A percentile compares a stretch with the other conserved stretches of the same genome.
phyloP scores from a whole-genome alignment of 768 basidiomycete species.

The Tylopilus cervinicoccineus region DNA sequence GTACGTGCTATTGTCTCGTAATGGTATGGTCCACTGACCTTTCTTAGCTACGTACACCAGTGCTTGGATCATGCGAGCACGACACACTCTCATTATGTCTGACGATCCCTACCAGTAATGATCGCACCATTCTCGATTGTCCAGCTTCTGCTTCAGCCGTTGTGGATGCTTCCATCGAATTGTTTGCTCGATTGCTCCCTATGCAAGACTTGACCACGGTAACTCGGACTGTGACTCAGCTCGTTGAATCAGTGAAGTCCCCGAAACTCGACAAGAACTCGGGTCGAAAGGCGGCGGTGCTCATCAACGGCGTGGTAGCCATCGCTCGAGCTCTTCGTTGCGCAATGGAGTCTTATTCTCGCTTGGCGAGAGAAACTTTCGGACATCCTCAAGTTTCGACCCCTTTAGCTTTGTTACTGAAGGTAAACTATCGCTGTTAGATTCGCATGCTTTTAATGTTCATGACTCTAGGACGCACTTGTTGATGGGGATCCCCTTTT shows the following conservation, averaged over 20 bases:
- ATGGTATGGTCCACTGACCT: background rate
- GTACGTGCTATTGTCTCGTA: slow-evolving; percentile 39
- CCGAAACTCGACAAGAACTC: slow-evolving; percentile 82
- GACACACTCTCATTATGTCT: slow-evolving; percentile 74
- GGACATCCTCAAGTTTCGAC: slow-evolving; percentile 61
- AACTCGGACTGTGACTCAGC: slow-evolving; percentile 49
- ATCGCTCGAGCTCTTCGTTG: slow-evolving; percentile 65
- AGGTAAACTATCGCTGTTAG: slow-evolving; percentile 45
- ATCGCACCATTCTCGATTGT: slow-evolving; percentile 51
- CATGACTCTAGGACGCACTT: slow-evolving; percentile 57
- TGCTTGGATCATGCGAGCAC: slow-evolving; percentile 82
- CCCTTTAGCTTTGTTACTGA: slow-evolving; percentile 66
- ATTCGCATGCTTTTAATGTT: slow-evolving; percentile 9
- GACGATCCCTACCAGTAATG: slow-evolving; percentile 39
- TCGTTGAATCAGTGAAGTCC: slow-evolving; percentile 66
- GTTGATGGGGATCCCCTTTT: slow-evolving; percentile 76
- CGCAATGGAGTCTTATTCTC: slow-evolving; percentile 47
- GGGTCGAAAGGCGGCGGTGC: slow-evolving; percentile 80
- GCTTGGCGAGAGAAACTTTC: slow-evolving; percentile 62
- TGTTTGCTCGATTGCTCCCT: slow-evolving; percentile 78
- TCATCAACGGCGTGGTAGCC: slow-evolving; percentile 75
- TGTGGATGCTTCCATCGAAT: slow-evolving; percentile 83
- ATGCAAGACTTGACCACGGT: slow-evolving; percentile 66
- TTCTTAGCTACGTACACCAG: slow-evolving; percentile 52
- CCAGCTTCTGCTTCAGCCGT: slow-evolving; percentile 78